phyloP scores from a whole-genome alignment of 2,329 filamentous ascomycete genomes.

The Pseudopyrenochaeta lycopersici region DNA sequence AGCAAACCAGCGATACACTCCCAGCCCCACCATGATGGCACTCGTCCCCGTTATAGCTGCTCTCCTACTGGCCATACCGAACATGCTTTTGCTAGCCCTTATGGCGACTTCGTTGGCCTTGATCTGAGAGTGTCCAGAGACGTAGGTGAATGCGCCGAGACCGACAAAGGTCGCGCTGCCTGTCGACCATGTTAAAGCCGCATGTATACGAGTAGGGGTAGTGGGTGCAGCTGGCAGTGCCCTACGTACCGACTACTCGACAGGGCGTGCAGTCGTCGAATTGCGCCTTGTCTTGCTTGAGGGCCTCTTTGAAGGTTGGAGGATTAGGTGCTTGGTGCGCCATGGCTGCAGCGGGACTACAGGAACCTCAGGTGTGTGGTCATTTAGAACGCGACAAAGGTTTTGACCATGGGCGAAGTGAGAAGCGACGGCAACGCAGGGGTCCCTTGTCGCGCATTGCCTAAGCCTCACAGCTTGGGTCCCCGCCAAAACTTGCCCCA shows the following conservation, averaged over 20 bases:
- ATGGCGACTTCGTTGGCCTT: slow-evolving; percentile 52
- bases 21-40: slow-evolving; percentile 53
- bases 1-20: slow-evolving; percentile 54
- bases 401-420: too few species aligned
- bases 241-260: slow-evolving; percentile 71
- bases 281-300: slow-evolving; percentile 43
- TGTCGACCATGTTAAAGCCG: slow-evolving; percentile 16
- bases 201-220: not conserved
- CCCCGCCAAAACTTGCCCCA: slow-evolving; percentile 37
- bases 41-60: slow-evolving; percentile 53
- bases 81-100: slow-evolving; percentile 50
- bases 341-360: slow-evolving; percentile 11
- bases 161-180: slow-evolving; percentile 57
- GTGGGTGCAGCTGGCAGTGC: too few species aligned
- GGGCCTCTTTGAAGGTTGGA: slow-evolving; percentile 40
- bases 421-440: slow-evolving; percentile 12
- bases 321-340: slow-evolving; percentile 16
- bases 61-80: slow-evolving; percentile 53
- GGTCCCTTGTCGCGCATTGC: slow-evolving; percentile 16
- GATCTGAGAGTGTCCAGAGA: slow-evolving; percentile 57
- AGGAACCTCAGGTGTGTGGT: not conserved
- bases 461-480: slow-evolving; percentile 7
- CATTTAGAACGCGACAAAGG: not conserved
- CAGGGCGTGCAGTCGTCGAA: slow-evolving; percentile 75
- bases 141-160: slow-evolving; percentile 57